Evolutionary conservation across 2,329 filamentous ascomycete genomes (phyloP), one percentile per base, ranked within the genome.

Genomic region (Sclerotinia subarctica): DNA sequence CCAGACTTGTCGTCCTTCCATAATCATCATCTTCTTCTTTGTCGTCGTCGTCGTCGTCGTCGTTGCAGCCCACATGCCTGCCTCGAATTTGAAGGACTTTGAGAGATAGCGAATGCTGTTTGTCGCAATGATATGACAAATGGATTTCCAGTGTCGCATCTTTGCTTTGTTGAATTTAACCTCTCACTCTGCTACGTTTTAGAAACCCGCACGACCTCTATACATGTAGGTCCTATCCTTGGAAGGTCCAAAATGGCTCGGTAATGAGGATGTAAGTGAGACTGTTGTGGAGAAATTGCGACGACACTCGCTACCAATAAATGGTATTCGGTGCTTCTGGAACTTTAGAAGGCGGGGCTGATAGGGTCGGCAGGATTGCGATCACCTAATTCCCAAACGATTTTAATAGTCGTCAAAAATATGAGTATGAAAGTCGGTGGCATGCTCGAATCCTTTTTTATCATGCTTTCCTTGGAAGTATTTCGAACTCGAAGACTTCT

Each of bases 281-380:
- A 38, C 59, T 49, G n/a, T 21, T 51, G 59, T 62, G 46, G 59
- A 62, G 59, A 62, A 51, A 51, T 62, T 19, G 46, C 59, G 29
- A 62, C 46, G 13, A 38, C 49, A 2, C 29, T 51, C 59, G 46
- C 59, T 62, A 51, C 59, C 59, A 51, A 10, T 32, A 38, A 51
- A 62, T 62, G 29, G 17, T 15, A 10, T 38, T 26, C 32, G 21
- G 24, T 51, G 46, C 59, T 62, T 51, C 59, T 35, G 46, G 46
- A 51, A 51, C 29, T n/a, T 51, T 38, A n/a, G 46, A 62, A 62
- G 13, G 59, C 59, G 59, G 29, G 46, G 29, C 29, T 62, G 53
- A 35, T 17, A 42, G 52, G 29, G 21, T 62, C 32, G 29, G 26
- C 29, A 49, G 29, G 21, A 51, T 24, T 8, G 17, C 29, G n/a